Conservation (phyloP, 345 rosid species). For the Rhodomyrtus tomentosa region DNA sequence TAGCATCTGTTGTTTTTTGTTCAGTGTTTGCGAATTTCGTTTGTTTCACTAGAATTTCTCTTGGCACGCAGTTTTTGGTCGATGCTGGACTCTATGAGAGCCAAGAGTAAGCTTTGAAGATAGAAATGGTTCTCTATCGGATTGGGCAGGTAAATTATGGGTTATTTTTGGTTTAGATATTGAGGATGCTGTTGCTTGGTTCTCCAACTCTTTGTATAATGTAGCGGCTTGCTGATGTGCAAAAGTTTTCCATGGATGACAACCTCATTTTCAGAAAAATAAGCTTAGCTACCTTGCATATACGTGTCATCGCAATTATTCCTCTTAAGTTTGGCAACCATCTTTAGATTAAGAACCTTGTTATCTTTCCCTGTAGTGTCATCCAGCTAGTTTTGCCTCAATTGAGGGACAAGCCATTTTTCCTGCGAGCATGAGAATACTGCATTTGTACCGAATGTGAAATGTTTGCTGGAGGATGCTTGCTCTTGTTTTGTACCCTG, state of each 20-base stretch:
- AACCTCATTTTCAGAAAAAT: not conserved
- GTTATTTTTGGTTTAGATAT: not conserved
- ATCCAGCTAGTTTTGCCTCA: not conserved
- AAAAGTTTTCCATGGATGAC: not conserved
- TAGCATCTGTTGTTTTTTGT: not conserved
- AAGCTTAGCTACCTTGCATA: not conserved
- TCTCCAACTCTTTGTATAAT: not conserved
- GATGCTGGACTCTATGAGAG: conserved; percentile 66
- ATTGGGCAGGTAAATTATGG: conserved; percentile 44
- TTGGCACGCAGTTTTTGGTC: conserved; percentile 41
- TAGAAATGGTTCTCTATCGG: conserved; percentile 55
- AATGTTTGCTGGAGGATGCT: not conserved
- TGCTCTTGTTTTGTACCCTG: not conserved
- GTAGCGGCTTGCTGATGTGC: not conserved
- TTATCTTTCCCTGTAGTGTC: not conserved
- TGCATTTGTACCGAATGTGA: not conserved
- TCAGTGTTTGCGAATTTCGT: not conserved
- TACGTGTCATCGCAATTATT: not conserved
- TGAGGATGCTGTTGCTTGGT: not conserved
- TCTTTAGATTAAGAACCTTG: not conserved
- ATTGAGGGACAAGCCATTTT: not conserved
- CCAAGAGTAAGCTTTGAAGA: conserved; percentile 59
- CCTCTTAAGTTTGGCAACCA: not conserved
- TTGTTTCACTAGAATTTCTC: not conserved
- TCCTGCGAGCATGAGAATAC: not conserved